Conservation (phyloP, 441 rosid species). For the Syzygium syzygioides region DNA sequence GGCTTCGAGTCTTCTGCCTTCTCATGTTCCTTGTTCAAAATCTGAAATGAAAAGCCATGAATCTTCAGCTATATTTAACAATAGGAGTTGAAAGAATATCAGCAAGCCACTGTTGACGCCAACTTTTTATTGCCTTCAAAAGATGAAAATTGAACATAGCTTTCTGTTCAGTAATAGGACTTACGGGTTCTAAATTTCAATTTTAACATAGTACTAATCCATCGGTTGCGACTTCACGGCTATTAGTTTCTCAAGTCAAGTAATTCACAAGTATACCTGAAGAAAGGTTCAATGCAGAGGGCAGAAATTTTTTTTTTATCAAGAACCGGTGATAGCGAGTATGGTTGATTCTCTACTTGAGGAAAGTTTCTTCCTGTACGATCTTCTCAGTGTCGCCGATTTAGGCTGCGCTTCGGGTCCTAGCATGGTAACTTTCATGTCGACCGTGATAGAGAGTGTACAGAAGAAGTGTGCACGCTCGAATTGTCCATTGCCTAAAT, state of each 20-base stretch:
- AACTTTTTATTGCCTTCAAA: not conserved
- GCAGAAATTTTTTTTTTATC: too few species aligned
- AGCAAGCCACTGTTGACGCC: not conserved
- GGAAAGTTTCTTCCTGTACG: not conserved
- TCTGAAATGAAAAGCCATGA: slow-evolving; percentile 22
- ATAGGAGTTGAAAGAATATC: not conserved
- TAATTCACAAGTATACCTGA: not conserved
- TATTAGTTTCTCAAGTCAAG: not conserved
- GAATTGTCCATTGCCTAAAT: not conserved
- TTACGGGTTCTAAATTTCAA: not conserved
- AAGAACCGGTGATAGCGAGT: not conserved
- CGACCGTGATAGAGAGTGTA: not conserved
- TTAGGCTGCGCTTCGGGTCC: slow-evolving; percentile 13
- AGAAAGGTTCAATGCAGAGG: not conserved
- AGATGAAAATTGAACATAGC: not conserved
- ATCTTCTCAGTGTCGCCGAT: slow-evolving; percentile 12
- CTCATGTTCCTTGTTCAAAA: slow-evolving; percentile 59
- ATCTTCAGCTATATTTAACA: not conserved
- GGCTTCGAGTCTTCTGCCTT: slow-evolving; percentile 52
- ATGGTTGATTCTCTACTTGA: not conserved
- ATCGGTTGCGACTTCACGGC: not conserved
- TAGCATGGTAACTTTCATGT: not conserved
- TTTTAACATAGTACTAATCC: not conserved
- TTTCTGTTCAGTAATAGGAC: not conserved
- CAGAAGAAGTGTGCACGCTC: not conserved